A percentile compares a stretch with the other conserved stretches of the same genome.
These are phyloP conservation scores for Colletotrichum falcatum DNA, from an alignment of 2,329 filamentous ascomycete species.

Conservation along the genomic window DNA sequence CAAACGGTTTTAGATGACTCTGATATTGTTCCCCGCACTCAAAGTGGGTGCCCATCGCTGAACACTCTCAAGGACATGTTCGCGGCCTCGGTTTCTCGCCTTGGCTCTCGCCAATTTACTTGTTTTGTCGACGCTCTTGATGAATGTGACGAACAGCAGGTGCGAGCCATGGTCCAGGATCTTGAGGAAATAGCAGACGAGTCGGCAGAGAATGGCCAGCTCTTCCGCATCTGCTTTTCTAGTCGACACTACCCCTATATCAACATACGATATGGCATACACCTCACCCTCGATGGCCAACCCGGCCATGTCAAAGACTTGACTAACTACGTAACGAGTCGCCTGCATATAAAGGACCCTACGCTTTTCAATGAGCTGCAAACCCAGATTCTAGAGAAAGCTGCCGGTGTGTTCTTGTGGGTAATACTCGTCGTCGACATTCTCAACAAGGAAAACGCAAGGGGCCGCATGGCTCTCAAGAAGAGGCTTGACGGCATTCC, in stretches of 20 bases:
- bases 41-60: background rate
- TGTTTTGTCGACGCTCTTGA: background rate
- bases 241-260: background rate
- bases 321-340: constrained; percentile 46
- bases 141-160: background rate
- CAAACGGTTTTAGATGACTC: constrained; percentile 20
- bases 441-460: constrained; percentile 51
- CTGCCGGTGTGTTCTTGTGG: constrained; percentile 59
- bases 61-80: background rate
- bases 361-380: background rate
- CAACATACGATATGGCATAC: background rate
- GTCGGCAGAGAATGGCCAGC: background rate
- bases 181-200: background rate
- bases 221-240: background rate
- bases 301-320: constrained; percentile 53
- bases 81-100: background rate
- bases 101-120: background rate
- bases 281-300: constrained; percentile 49
- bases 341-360: constrained; percentile 43
- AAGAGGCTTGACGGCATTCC: constrained; percentile 53
- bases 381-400: constrained; percentile 50
- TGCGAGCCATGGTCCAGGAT: background rate
- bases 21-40: background rate
- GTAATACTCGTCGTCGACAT: constrained; percentile 55
- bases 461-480: constrained; percentile 45